phyloP scores from a whole-genome alignment of 2,329 filamentous ascomycete species.

The Aspergillus awamori region DNA sequence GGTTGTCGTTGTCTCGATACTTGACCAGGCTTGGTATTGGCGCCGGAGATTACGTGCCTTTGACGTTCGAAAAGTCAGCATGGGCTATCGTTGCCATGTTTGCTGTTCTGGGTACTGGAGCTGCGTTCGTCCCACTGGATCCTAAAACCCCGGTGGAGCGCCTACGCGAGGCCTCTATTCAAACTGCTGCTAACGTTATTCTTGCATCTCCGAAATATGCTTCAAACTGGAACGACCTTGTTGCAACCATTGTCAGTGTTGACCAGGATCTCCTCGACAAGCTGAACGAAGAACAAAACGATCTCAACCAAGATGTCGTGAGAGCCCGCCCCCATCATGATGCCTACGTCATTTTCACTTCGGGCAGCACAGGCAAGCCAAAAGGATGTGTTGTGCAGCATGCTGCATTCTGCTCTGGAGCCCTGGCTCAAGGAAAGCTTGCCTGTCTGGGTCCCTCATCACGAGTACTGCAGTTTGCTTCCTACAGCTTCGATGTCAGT shows the following conservation, averaged over 20 bases:
- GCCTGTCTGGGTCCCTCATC: slow-evolving; percentile 29
- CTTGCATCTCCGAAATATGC: slow-evolving; percentile 15
- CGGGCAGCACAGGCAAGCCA: slow-evolving; percentile 80
- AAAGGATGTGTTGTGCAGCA: slow-evolving; percentile 85
- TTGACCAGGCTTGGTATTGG: slow-evolving; percentile 30
- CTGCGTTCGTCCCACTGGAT: slow-evolving; percentile 35
- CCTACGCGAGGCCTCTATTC: slow-evolving; percentile 23
- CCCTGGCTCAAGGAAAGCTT: slow-evolving; percentile 21
- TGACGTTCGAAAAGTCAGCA: slow-evolving; percentile 34
- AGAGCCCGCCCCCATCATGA: slow-evolving; percentile 10
- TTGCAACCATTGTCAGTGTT: slow-evolving; percentile 58
- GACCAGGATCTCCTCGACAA: slow-evolving; percentile 59
- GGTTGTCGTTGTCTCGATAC: slow-evolving; percentile 6
- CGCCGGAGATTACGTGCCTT: slow-evolving; percentile 24
- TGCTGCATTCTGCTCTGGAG: slow-evolving; percentile 24
- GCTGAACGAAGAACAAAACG: neutral
- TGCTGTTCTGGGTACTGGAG: slow-evolving; percentile 33
- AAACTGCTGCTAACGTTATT: slow-evolving; percentile 22
- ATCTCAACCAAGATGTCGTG: neutral
- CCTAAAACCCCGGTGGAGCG: slow-evolving; percentile 32
- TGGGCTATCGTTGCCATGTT: slow-evolving; percentile 35
- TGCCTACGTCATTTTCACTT: slow-evolving; percentile 76
- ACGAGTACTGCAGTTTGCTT: slow-evolving; percentile 45
- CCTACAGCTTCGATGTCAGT: slow-evolving; percentile 52
- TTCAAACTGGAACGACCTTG: neutral